A percentile compares a stretch with the other conserved stretches of the same genome.
These are phyloP conservation scores for Solanum arcanum DNA, from an alignment of 257 asterid genomes.

Conservation along the genomic window DNA sequence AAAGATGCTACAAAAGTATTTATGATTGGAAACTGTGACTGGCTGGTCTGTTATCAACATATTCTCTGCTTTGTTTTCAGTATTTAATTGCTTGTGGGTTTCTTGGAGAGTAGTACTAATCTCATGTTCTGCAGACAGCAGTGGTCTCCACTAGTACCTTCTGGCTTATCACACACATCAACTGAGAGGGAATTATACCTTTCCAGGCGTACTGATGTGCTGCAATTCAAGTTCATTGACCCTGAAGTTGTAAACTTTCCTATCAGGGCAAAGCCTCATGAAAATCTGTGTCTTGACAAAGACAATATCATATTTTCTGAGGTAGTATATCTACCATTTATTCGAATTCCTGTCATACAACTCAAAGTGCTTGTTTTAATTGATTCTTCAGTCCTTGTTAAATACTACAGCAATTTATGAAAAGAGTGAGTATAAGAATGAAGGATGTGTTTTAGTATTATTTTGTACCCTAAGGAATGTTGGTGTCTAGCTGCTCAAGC, in stretches of 20 bases:
- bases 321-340: constrained; percentile 21
- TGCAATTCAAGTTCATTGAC: constrained; percentile 49
- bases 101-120: background rate
- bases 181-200: constrained; percentile 53
- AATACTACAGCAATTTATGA: background rate
- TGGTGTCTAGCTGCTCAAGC: background rate
- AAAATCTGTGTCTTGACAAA: constrained; percentile 30
- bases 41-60: background rate
- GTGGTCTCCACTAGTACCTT: constrained; percentile 41
- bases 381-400: background rate
- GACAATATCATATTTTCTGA: constrained; percentile 34
- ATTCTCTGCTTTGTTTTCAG: background rate
- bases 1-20: background rate
- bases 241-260: constrained; percentile 17
- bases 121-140: constrained; percentile 27
- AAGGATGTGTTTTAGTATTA: background rate
- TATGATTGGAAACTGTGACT: background rate
- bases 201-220: constrained; percentile 34
- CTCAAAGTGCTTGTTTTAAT: background rate
- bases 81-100: background rate
- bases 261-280: constrained; percentile 22
- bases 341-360: background rate
- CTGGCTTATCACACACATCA: constrained; percentile 6
- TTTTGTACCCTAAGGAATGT: background rate
- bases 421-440: background rate